phyloP scores from a whole-genome alignment of 2,329 filamentous ascomycete genomes.

The Tolypocladium ovalisporum region DNA sequence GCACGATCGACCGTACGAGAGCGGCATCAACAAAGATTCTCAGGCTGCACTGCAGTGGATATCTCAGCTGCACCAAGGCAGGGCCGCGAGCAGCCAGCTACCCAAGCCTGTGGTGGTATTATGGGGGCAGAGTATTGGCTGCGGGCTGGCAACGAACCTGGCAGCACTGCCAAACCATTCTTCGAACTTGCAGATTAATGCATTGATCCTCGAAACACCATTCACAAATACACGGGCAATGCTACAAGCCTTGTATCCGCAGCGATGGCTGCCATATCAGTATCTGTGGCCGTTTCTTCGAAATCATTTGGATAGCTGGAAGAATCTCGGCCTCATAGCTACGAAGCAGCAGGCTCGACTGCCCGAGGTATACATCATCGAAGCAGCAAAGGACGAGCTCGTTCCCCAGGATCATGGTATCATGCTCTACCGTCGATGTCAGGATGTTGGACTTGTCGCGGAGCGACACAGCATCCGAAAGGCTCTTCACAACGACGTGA shows the following conservation, averaged over 20 bases:
- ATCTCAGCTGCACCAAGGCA: slow-evolving; percentile 24
- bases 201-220: slow-evolving; percentile 63
- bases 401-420: slow-evolving; percentile 41
- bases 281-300: slow-evolving; percentile 65
- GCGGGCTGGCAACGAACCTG: slow-evolving; percentile 57
- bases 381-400: slow-evolving; percentile 48
- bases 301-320: slow-evolving; percentile 46
- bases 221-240: slow-evolving; percentile 62
- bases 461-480: slow-evolving; percentile 30
- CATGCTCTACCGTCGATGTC: slow-evolving; percentile 33
- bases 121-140: slow-evolving; percentile 72
- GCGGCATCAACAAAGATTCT: slow-evolving; percentile 58
- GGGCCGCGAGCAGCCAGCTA: slow-evolving; percentile 5
- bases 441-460: slow-evolving; percentile 33
- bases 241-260: slow-evolving; percentile 62
- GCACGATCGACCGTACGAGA: slow-evolving; percentile 57
- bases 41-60: slow-evolving; percentile 55
- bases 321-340: slow-evolving; percentile 35
- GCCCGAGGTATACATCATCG: slow-evolving; percentile 37
- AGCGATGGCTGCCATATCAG: slow-evolving; percentile 69
- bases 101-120: slow-evolving; percentile 39
- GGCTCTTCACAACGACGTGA: slow-evolving; percentile 47
- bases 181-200: slow-evolving; percentile 26
- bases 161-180: slow-evolving; percentile 25
- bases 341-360: slow-evolving; percentile 9